Conservation (phyloP, 306 rosid species). For the Hippophae rhamnoides region DNA sequence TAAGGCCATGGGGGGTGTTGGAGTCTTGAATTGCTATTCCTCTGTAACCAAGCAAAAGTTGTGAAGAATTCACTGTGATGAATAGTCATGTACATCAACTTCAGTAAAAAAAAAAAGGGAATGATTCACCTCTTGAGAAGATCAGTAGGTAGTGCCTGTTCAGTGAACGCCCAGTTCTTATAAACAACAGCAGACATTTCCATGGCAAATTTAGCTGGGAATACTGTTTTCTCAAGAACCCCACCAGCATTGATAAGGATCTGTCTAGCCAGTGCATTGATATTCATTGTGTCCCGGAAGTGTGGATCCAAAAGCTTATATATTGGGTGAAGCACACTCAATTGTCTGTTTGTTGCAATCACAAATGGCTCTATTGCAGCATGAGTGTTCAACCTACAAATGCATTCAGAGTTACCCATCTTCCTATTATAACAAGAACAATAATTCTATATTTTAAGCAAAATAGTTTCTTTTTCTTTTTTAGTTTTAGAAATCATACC, state of each 20-base stretch:
- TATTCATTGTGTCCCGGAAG: slow-evolving; percentile 77
- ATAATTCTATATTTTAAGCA: slow-evolving; percentile 3
- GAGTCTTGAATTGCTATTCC: slow-evolving; percentile 66
- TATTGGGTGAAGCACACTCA: slow-evolving; percentile 79
- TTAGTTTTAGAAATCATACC: slow-evolving; percentile 36
- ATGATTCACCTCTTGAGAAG: slow-evolving; percentile 59
- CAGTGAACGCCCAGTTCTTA: slow-evolving; percentile 67
- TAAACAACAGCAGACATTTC: slow-evolving; percentile 72
- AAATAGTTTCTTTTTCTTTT: background rate
- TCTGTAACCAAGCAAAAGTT: slow-evolving; percentile 30
- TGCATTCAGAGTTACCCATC: background rate
- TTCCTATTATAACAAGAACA: background rate
- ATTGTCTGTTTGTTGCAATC: slow-evolving; percentile 68
- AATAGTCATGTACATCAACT: background rate
- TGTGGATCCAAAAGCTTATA: slow-evolving; percentile 83
- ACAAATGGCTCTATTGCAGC: slow-evolving; percentile 95
- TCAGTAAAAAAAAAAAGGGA: background rate
- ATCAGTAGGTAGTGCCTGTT: slow-evolving; percentile 79
- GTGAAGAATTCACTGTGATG: slow-evolving; percentile 4
- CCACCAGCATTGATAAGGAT: slow-evolving; percentile 85
- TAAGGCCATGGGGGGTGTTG: slow-evolving; percentile 48
- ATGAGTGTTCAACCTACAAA: slow-evolving; percentile 78
- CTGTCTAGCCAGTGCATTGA: slow-evolving; percentile 84
- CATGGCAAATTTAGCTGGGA: slow-evolving; percentile 68
- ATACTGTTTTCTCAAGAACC: slow-evolving; percentile 77